A percentile compares a stretch with the other conserved stretches of the same genome.
phyloP scores from a whole-genome alignment of 1,139 yeast genomes.

The Debaryomycetaceae sp. region DNA sequence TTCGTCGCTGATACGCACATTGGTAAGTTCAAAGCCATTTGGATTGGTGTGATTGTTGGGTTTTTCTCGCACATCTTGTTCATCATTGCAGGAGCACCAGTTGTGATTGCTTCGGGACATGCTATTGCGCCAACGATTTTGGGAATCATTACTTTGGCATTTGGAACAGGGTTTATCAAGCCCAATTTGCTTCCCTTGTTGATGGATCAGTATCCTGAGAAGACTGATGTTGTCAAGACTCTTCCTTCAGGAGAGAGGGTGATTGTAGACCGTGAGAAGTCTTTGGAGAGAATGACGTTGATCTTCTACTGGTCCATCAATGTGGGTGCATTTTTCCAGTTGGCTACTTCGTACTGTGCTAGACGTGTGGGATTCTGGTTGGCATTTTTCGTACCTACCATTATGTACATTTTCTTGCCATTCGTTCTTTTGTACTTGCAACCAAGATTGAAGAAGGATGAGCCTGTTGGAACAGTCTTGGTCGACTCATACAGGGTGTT shows the following conservation, averaged over 20 bases:
- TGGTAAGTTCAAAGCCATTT: slow-evolving; percentile 41
- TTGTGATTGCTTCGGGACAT: slow-evolving; percentile 29
- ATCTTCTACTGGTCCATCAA: slow-evolving; percentile 79
- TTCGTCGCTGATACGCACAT: slow-evolving; percentile 38
- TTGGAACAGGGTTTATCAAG: slow-evolving; percentile 49
- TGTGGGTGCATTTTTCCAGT: slow-evolving; percentile 72
- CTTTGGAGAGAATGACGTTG: slow-evolving; percentile 73
- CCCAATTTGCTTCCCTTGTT: slow-evolving; percentile 51
- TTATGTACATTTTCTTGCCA: slow-evolving; percentile 49
- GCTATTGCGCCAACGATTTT: slow-evolving; percentile 34
- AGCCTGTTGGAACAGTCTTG: slow-evolving; percentile 49
- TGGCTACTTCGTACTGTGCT: slow-evolving; percentile 75
- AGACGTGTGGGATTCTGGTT: slow-evolving; percentile 73
- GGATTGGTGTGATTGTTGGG: slow-evolving; percentile 34
- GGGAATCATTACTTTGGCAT: slow-evolving; percentile 36
- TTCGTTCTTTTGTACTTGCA: slow-evolving; percentile 37
- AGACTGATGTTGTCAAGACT: slow-evolving; percentile 56
- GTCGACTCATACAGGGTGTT: slow-evolving; percentile 40
- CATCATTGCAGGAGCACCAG: slow-evolving; percentile 39
- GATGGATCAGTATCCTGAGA: slow-evolving; percentile 51
- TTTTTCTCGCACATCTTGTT: slow-evolving; percentile 22
- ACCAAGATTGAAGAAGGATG: slow-evolving; percentile 32
- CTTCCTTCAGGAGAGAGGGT: slow-evolving; percentile 63
- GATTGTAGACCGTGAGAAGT: slow-evolving; percentile 65
- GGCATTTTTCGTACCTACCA: slow-evolving; percentile 60